Percentiles rank a stretch among this genome's conserved stretches.
Conservation (phyloP, 1,284 basidiomycete species). For the Ustilago trichophora region DNA sequence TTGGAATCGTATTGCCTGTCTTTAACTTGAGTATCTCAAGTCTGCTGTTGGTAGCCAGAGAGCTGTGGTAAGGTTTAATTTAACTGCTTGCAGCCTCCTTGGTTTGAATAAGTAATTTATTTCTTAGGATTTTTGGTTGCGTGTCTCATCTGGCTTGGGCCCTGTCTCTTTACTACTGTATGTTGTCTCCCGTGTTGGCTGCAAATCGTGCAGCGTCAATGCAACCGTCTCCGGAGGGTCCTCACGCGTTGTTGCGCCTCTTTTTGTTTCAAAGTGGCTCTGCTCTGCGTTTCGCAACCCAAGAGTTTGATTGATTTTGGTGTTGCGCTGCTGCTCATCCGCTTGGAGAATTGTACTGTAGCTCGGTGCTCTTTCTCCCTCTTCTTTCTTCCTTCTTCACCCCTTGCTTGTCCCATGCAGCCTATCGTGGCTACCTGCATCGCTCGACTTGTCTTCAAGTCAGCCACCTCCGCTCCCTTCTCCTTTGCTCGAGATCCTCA, state of each 20-base stretch:
- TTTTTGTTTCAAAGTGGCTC: not conserved
- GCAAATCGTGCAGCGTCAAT: conserved; percentile 26
- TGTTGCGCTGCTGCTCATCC: not conserved
- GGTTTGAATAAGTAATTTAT: too few species aligned
- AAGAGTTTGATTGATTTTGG: too few species aligned
- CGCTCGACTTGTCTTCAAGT: conserved; percentile 4
- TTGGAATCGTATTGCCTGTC: too few species aligned
- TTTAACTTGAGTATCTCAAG: too few species aligned
- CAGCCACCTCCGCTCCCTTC: conserved; percentile 1
- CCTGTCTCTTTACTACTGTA: not conserved
- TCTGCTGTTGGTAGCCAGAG: too few species aligned
- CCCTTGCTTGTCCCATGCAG: conserved; percentile 13
- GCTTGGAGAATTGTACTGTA: not conserved
- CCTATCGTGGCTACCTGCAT: conserved; percentile 14
- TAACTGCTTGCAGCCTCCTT: too few species aligned
- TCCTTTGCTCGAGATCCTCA: not conserved
- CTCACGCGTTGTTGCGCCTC: not conserved
- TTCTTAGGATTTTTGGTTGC: too few species aligned
- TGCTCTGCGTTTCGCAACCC: too few species aligned
- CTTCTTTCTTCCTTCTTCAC: not conserved
- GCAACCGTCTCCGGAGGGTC: conserved; percentile 20
- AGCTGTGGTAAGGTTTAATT: too few species aligned
- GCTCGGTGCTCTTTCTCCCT: not conserved
- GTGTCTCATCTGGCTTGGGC: not conserved
- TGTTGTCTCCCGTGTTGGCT: conserved; percentile 12